Conservation (phyloP, 2,329 filamentous ascomycete genomes). For the Elsinoe arachidis region DNA sequence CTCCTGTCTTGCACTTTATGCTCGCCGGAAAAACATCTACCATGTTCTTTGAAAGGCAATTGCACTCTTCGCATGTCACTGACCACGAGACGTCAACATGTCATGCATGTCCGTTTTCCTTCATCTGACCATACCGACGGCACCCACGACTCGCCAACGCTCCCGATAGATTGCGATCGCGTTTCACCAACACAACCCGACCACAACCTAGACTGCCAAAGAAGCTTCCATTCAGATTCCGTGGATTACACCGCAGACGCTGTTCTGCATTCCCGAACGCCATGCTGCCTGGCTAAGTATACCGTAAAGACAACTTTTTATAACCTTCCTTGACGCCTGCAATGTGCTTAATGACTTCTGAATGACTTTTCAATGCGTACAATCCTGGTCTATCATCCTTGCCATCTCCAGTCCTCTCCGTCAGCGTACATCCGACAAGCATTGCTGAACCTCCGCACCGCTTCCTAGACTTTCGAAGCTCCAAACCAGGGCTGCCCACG, state of each 20-base stretch:
- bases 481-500: neutral
- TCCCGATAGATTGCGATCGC: conserved; percentile 5
- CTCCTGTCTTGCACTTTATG: neutral
- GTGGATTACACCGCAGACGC: neutral
- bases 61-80: neutral
- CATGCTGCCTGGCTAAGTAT: neutral
- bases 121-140: neutral
- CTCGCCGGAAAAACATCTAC: neutral
- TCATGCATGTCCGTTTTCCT: neutral
- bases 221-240: conserved; percentile 8
- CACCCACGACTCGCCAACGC: neutral
- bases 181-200: conserved; percentile 7
- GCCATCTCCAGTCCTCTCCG: neutral
- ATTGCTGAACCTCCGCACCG: neutral
- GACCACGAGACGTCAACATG: neutral
- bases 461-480: neutral
- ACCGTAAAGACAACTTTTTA: neutral
- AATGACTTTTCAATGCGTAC: neutral
- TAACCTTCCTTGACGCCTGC: neutral
- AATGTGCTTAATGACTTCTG: neutral
- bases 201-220: neutral
- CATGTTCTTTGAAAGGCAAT: too few species aligned
- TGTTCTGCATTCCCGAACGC: conserved; percentile 5
- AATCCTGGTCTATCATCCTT: neutral
- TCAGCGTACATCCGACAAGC: neutral